phyloP scores from a whole-genome alignment of 1,139 yeast species.

The Groenewaldozyma auringiensis region DNA sequence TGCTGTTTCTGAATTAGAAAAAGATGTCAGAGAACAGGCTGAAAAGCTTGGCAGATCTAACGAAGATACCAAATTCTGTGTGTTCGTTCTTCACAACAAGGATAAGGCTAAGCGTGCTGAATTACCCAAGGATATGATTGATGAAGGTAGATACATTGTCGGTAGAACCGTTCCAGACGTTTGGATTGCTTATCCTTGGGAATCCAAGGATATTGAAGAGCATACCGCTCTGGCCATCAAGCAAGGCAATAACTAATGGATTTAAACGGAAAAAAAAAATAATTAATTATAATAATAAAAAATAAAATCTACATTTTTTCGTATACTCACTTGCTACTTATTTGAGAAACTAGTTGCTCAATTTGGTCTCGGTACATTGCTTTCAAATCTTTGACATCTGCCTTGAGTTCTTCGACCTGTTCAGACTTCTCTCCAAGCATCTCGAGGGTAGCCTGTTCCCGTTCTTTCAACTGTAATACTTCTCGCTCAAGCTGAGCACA shows the following conservation, averaged over 20 bases:
- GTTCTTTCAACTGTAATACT: conserved; percentile 29
- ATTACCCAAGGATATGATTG: conserved; percentile 57
- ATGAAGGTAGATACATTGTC: conserved; percentile 70
- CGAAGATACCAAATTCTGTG: conserved; percentile 65
- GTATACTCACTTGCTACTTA: conserved; percentile 24
- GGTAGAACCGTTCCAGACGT: conserved; percentile 86
- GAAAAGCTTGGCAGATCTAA: conserved; percentile 42
- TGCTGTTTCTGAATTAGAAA: conserved; percentile 78
- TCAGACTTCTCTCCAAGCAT: conserved; percentile 86
- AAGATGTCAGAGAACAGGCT: conserved; percentile 64
- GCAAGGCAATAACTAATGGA: conserved; percentile 50
- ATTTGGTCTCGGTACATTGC: conserved; percentile 76
- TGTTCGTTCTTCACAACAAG: conserved; percentile 92
- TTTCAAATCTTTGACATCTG: conserved; percentile 84
- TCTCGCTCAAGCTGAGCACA: conserved; percentile 36
- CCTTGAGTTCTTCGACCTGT: conserved; percentile 71
- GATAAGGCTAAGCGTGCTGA: conserved; percentile 79
- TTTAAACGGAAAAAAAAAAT: no score
- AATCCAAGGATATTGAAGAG: conserved; percentile 77
- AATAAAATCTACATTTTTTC: conserved; percentile 6
- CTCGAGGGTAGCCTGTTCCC: conserved; percentile 57
- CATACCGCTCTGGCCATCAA: conserved; percentile 75
- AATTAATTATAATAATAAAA: conserved; percentile 1
- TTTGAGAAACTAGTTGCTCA: conserved; percentile 72
- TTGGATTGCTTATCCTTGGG: conserved; percentile 99